phyloP scores from a whole-genome alignment of 306 rosid species.

The Dalbergia cultrata region DNA sequence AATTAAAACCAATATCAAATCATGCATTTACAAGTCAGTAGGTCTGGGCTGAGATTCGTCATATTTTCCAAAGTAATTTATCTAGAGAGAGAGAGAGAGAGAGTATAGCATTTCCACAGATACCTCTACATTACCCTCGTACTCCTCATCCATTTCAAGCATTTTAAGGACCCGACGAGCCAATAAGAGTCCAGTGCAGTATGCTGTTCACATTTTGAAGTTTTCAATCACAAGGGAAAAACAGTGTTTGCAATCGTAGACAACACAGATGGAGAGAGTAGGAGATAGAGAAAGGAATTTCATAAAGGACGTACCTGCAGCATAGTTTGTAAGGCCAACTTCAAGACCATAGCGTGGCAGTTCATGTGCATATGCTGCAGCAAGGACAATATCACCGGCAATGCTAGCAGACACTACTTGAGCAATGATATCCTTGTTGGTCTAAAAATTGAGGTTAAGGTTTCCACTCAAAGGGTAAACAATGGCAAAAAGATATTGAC shows the following conservation, averaged over 20 bases:
- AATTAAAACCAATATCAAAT: too few relatives aligned
- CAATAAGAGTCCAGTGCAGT: constrained; percentile 86
- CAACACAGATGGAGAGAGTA: too few relatives aligned
- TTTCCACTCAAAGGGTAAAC: background rate
- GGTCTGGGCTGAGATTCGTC: too few relatives aligned
- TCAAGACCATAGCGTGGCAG: constrained; percentile 75
- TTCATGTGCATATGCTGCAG: constrained; percentile 81
- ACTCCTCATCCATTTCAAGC: constrained; percentile 81
- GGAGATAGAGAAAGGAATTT: background rate
- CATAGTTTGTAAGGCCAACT: constrained; percentile 87
- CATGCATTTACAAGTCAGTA: too few relatives aligned
- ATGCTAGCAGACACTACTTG: constrained; percentile 78
- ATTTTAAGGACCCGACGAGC: constrained; percentile 82
- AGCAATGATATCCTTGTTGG: constrained; percentile 75
- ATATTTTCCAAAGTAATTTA: too few relatives aligned
- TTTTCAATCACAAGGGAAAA: background rate
- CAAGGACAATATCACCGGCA: constrained; percentile 80
- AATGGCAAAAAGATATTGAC: background rate
- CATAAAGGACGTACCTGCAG: constrained; percentile 63
- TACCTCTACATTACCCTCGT: constrained; percentile 92
- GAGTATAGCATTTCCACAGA: background rate
- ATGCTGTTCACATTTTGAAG: constrained; percentile 54
- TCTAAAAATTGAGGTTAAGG: constrained; percentile 55
- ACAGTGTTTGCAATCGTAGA: background rate
- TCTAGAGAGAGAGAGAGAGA: background rate